Evolutionary conservation across 2,329 filamentous ascomycete species (phyloP), one percentile per base, ranked within the genome.

Genomic region (Epichloe sp.): DNA sequence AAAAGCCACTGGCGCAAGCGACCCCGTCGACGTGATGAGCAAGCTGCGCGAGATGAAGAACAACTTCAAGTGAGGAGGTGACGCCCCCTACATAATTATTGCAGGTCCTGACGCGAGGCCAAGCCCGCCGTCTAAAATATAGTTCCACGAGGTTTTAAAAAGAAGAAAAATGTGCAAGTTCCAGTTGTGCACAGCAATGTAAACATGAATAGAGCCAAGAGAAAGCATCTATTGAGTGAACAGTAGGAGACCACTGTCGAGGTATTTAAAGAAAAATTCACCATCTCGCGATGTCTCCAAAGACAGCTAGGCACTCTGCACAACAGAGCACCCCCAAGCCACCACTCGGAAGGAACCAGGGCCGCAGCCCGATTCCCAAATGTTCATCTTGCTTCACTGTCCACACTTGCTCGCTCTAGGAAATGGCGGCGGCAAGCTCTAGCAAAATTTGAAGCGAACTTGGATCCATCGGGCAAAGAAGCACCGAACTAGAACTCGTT

Each of bases 11-110:
- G 88, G 88, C 42, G 82, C 88, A 71, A 88, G 79, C 0, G 79
- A 90, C 41, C 84, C 89, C 0, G 75, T 91, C 2, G 81, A 86
- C 47, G 89, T 96, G 15, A 95, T 98, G 86, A 78, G 77, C 35
- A 83, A 83, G 60, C 71, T 97, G 61, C 77, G 93, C 50, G 87
- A 94, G 68, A 83, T 95, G 84, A 98, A 97, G 81, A 90, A 94
- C 64, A 79, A 74, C 66, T 80, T 80, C 67, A 77, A 76, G 71
- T 79, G 71, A 78, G 74, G 71, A 78, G 74, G 71, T 46, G 10
- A 6, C 43, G 12, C 8, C 12, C 12, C 36, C 14, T 10, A 5
- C 38, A 3, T 21, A 5, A 10, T 31, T 40, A 21, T 17, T 17
- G 19, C 34, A 37, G n/a, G 47, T 38, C 35, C 52, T 44, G 52